Evolutionary conservation across 805 yeast species (phyloP), one percentile per base, ranked within the genome.

Genomic region (Lipomyces kockii): DNA sequence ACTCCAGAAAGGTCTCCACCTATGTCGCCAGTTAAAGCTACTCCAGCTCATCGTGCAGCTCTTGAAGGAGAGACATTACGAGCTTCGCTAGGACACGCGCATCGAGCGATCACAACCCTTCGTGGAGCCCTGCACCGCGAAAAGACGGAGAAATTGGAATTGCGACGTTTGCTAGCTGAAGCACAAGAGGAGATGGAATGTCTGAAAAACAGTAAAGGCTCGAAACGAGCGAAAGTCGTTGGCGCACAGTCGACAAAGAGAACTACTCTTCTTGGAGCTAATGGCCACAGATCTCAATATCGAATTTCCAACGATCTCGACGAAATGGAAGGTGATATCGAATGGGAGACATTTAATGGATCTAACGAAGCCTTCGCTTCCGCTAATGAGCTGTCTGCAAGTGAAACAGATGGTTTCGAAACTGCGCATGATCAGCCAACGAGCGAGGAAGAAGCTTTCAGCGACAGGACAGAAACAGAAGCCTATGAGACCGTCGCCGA

Each of bases 11-110:
- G 68, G 11, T 73, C 77, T 5, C 76, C 79, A 32, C 77, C 78
- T 12, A 39, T 70, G 51, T 78, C 80, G 2, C 80, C 80, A 0
- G 73, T 78, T 53, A 77, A 77, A 60, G 74, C 73, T 1, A 74
- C 79, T 9, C 77, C 78, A 6, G 69, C 76, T 11, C 74, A 75
- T 55, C 73, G 76, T 62, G 64, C 74, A 14, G 75, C 70, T n/a
- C 73, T 89, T 55, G 91, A 89, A 74, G 79, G 85, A 2, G 93
- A 90, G 73, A 87, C 92, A 0, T 78, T 89, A 70, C 82, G 84
- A 69, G 83, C 89, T 0, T 87, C 90, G 29, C 81, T 91, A 71
- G 81, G 82, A 20, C 90, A 84, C 77, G 89, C 93, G 3, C 86
- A 88, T 72, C 82, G 83, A 68, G 84, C 87, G 1, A 86, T 90